A percentile compares a stretch with the other conserved stretches of the same genome.
Conservation (phyloP, 2,329 filamentous ascomycete genomes). For the Pestalotiopsis sp. region DNA sequence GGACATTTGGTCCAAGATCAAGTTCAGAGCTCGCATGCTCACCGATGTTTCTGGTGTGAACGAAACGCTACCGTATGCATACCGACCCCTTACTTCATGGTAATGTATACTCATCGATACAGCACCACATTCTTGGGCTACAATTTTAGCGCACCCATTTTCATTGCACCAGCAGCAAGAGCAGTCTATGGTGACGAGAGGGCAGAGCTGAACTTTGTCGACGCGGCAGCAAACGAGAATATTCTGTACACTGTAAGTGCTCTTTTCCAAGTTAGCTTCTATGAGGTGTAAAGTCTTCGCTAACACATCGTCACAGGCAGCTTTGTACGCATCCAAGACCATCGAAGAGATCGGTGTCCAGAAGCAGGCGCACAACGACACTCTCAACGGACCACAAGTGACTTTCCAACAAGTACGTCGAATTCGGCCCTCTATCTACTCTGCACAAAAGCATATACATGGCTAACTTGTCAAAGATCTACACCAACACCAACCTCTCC, state of each 20-base stretch:
- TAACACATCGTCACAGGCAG: conserved; percentile 15
- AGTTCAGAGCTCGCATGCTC: conserved; percentile 44
- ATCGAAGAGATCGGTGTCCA: conserved; percentile 27
- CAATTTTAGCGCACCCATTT: conserved; percentile 46
- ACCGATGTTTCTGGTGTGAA: conserved; percentile 40
- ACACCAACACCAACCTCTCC: conserved; percentile 27
- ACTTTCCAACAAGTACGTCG: conserved; percentile 27
- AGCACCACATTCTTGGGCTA: conserved; percentile 45
- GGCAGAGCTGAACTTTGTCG: conserved; percentile 42
- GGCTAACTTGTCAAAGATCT: conserved; percentile 14
- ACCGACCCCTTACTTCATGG: background rate
- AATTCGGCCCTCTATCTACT: background rate
- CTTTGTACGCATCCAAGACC: conserved; percentile 24
- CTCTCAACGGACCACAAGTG: conserved; percentile 20
- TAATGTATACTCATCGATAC: conserved; percentile 18
- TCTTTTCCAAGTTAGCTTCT: conserved; percentile 8
- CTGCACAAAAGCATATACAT: background rate
- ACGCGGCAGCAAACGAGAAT: conserved; percentile 40
- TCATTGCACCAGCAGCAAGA: conserved; percentile 43
- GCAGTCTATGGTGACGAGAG: conserved; percentile 38
- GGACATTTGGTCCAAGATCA: conserved; percentile 48
- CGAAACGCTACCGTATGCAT: conserved; percentile 32
- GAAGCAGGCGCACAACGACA: conserved; percentile 20
- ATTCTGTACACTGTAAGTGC: conserved; percentile 41
- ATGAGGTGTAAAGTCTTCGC: too few relatives aligned